These are phyloP conservation scores for Rauvolfia tetraphylla DNA, from an alignment of 257 asterid genomes.

Conservation along the genomic window DNA sequence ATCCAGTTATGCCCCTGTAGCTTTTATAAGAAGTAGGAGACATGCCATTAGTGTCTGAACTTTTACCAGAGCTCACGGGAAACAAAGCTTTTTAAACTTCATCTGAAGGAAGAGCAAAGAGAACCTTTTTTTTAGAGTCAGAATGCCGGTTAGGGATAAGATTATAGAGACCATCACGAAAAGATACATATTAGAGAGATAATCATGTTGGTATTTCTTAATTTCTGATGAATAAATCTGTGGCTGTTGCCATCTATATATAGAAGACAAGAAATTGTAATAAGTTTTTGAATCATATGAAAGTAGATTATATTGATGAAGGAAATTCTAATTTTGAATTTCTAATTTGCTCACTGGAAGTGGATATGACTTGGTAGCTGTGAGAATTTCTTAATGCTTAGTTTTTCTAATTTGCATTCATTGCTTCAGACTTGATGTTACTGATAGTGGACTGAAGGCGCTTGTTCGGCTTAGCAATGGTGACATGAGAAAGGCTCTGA, in stretches of 20 bases:
- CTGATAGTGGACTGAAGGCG: constrained; percentile 84
- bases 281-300: neutral
- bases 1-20: too few relatives aligned
- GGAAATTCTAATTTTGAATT: neutral
- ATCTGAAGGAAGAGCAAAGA: too few relatives aligned
- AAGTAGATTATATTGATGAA: neutral
- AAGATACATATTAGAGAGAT: too few relatives aligned
- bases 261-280: neutral
- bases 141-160: too few relatives aligned
- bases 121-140: too few relatives aligned
- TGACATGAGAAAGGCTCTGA: constrained; percentile 96
- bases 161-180: too few relatives aligned
- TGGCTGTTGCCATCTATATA: neutral
- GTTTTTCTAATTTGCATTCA: constrained; percentile 17
- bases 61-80: too few relatives aligned
- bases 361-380: neutral
- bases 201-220: constrained; percentile 1
- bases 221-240: neutral
- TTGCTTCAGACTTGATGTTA: constrained; percentile 74
- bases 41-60: too few relatives aligned
- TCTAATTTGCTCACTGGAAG: neutral
- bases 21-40: too few relatives aligned
- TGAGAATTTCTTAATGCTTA: neutral
- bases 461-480: constrained; percentile 89
- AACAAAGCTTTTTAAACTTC: too few relatives aligned